phyloP scores from a whole-genome alignment of 768 basidiomycete genomes.

The Rhizopogon vulgaris region DNA sequence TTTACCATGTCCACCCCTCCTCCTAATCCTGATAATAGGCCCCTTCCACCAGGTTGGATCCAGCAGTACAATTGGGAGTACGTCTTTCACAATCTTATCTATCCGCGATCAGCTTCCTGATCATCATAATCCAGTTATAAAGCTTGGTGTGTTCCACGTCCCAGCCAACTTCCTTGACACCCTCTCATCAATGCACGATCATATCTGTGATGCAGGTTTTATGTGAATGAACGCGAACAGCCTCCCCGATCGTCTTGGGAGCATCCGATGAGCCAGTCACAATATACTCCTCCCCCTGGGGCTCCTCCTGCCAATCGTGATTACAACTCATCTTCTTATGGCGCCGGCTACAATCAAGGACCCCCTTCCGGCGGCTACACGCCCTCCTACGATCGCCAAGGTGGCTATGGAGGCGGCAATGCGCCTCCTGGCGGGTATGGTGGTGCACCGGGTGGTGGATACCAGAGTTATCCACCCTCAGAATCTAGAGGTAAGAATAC shows the following conservation, averaged over 20 bases:
- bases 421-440: conserved; percentile 11
- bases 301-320: conserved; percentile 40
- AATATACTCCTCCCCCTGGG: conserved; percentile 31
- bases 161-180: not conserved
- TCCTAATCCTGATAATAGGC: conserved; percentile 48
- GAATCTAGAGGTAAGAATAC: conserved; percentile 16
- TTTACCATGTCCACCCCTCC: conserved; percentile 38
- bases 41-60: conserved; percentile 64
- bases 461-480: conserved; percentile 12
- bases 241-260: conserved; percentile 67
- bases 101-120: conserved; percentile 18
- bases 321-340: conserved; percentile 27
- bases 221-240: conserved; percentile 58
- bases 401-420: conserved; percentile 10
- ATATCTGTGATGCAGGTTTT: conserved; percentile 48
- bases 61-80: conserved; percentile 64
- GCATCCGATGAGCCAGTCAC: conserved; percentile 53
- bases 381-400: conserved; percentile 9
- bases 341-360: conserved; percentile 17
- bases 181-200: not conserved
- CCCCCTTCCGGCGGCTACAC: conserved; percentile 9
- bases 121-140: conserved; percentile 43
- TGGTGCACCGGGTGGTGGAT: conserved; percentile 9
- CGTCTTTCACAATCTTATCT: conserved; percentile 23
- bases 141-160: conserved; percentile 44